Evolutionary conservation across 1,284 basidiomycete genomes (phyloP).

Genomic region (Apiotrichum siamense): DNA sequence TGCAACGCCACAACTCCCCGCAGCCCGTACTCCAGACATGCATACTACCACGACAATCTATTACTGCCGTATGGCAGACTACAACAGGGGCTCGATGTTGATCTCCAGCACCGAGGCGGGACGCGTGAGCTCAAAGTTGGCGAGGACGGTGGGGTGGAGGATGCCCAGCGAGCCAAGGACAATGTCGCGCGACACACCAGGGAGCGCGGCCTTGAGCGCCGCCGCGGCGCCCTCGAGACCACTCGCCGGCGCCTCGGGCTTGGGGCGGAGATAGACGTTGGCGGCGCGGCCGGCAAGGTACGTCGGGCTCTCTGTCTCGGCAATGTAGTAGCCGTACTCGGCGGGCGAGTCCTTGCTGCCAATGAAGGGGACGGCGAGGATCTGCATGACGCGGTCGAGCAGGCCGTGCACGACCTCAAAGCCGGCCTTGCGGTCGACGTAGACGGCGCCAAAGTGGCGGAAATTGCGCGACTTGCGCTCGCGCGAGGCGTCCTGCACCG

Average conservation of each 20-base stretch:
- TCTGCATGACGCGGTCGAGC: constrained; percentile 89
- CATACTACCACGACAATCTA: background rate
- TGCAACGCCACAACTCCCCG: too few relatives aligned
- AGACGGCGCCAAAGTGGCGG: constrained; percentile 80
- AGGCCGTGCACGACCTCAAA: constrained; percentile 97
- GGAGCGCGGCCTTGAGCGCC: constrained; percentile 46
- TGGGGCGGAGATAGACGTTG: constrained; percentile 74
- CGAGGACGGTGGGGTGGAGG: constrained; percentile 81
- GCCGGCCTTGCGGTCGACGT: constrained; percentile 92
- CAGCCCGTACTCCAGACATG: background rate
- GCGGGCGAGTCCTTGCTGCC: constrained; percentile 55
- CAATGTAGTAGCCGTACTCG: constrained; percentile 81
- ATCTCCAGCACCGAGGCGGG: constrained; percentile 97
- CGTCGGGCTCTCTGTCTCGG: constrained; percentile 77
- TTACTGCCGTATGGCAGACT: constrained; percentile 30
- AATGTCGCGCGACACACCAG: constrained; percentile 52
- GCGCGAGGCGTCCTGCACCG: constrained; percentile 69
- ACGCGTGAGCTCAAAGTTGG: constrained; percentile 86
- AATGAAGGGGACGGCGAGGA: constrained; percentile 82
- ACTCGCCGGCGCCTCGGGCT: constrained; percentile 38
- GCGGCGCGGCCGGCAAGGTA: constrained; percentile 95
- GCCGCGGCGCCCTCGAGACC: constrained; percentile 43
- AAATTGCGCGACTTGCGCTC: constrained; percentile 85
- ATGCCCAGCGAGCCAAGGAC: constrained; percentile 80
- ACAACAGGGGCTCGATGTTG: constrained; percentile 85